These are phyloP conservation scores for Boechera retrofracta DNA, from an alignment of 345 rosid genomes.

Conservation along the genomic window DNA sequence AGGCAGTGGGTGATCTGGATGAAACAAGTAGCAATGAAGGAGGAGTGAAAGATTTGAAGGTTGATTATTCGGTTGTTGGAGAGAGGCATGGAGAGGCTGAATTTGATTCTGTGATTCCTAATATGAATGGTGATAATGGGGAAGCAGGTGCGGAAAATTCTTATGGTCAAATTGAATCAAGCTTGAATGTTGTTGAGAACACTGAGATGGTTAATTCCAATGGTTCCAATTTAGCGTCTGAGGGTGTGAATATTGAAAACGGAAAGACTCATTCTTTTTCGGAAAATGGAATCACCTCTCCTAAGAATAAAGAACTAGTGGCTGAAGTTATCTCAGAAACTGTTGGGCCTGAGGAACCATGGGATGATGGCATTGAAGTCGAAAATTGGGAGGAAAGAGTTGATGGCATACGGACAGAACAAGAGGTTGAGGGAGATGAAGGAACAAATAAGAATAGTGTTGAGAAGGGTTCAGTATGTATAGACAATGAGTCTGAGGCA, in stretches of 20 bases:
- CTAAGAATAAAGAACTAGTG: slow-evolving; percentile 4
- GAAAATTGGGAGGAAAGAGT: slow-evolving; percentile 39
- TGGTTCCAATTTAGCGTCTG: slow-evolving; percentile 46
- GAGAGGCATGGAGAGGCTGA: slow-evolving; percentile 52
- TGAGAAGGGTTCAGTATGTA: slow-evolving; percentile 28
- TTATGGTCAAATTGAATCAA: slow-evolving; percentile 36
- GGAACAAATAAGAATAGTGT: slow-evolving; percentile 26
- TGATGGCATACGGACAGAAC: slow-evolving; percentile 29
- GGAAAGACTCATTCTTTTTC: slow-evolving; percentile 9
- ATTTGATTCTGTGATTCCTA: slow-evolving; percentile 30
- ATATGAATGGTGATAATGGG: slow-evolving; percentile 43
- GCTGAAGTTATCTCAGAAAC: slow-evolving; percentile 28
- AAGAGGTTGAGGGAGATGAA: slow-evolving; percentile 41
- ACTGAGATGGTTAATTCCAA: slow-evolving; percentile 54
- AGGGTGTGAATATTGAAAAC: slow-evolving; percentile 32
- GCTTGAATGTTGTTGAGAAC: slow-evolving; percentile 38
- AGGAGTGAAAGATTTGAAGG: slow-evolving; percentile 28
- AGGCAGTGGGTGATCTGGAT: slow-evolving; percentile 52
- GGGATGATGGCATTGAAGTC: slow-evolving; percentile 30
- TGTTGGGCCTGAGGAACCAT: slow-evolving; percentile 14
- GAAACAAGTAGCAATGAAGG: slow-evolving; percentile 44
- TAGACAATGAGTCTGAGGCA: slow-evolving; percentile 28
- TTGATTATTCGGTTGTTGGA: slow-evolving; percentile 37
- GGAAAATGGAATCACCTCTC: slow-evolving; percentile 16
- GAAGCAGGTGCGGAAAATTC: slow-evolving; percentile 25